Conservation (phyloP, 352 stramenopile genomes). For the Poterioochromonas sp. region DNA sequence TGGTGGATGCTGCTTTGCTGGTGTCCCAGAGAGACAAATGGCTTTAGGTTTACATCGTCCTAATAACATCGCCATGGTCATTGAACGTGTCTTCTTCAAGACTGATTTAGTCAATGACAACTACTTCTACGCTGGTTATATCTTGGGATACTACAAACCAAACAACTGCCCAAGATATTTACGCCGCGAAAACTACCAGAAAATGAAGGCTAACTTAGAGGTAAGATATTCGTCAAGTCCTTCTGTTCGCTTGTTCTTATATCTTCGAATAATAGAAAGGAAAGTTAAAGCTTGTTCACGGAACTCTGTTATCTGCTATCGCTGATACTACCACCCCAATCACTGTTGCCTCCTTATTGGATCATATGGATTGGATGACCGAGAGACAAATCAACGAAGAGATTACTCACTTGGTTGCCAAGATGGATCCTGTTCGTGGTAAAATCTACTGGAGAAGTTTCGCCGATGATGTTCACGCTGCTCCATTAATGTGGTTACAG, state of each 20-base stretch:
- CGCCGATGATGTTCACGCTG: slow-evolving; percentile 38
- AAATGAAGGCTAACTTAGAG: slow-evolving; percentile 40
- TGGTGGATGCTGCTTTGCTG: slow-evolving; percentile 41
- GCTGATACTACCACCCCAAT: slow-evolving; percentile 10
- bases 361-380: slow-evolving; percentile 48
- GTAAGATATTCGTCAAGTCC: not conserved
- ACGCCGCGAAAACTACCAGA: slow-evolving; percentile 41
- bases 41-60: slow-evolving; percentile 38
- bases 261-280: not conserved
- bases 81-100: slow-evolving; percentile 43
- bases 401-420: slow-evolving; percentile 34
- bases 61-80: slow-evolving; percentile 38
- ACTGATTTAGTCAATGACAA: slow-evolving; percentile 48
- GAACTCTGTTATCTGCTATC: slow-evolving; percentile 39
- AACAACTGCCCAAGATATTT: slow-evolving; percentile 48
- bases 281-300: slow-evolving; percentile 43
- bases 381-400: slow-evolving; percentile 37
- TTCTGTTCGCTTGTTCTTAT: not conserved
- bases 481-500: slow-evolving; percentile 38
- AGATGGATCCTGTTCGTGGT: slow-evolving; percentile 36
- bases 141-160: slow-evolving; percentile 46
- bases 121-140: slow-evolving; percentile 48
- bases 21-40: slow-evolving; percentile 44
- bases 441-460: slow-evolving; percentile 44
- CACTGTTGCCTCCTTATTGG: slow-evolving; percentile 42